Base-by-base conservation (phyloP, 1,284 basidiomycete genomes). In the Malassezia obtusa region DNA sequence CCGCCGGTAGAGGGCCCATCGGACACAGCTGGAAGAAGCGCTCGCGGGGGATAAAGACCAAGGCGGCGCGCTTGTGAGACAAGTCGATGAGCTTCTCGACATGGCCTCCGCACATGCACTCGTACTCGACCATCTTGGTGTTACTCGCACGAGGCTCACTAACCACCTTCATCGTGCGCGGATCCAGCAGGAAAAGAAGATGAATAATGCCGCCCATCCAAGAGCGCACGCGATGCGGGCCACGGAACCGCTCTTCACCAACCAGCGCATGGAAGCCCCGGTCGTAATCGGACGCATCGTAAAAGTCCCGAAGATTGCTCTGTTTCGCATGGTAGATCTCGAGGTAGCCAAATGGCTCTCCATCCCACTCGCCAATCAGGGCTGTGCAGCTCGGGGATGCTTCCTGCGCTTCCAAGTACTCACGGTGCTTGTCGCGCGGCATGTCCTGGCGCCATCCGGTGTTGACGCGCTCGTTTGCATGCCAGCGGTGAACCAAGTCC, bases 131-230 rank as follows among this genome's bases (percentile, higher is more conserved):
- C 67, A 70, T 68, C 49, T 67, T 68, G 11, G 62, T 58, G 40
- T 72, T 72, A 19, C 50, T 60, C 24, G 67, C 59, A 4, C 68
- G 47, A 9, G 69, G 69, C 50, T 72, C 69, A 17, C 62, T 63
- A 9, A 70, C 60, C 33, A 63, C 57, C 45, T 53, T 61, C 26
- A 44, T 33, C 22, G 68, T 68, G 36, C 59, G 58, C 0, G 63
- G 59, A 24, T 71, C 67, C 22, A 71, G 56, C 37, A 65, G 38
- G 36, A 68, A 71, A 52, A 68, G 60, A 33, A 73, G 49, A 35
- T 70, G 62, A n/a, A 72, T 59, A 9, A 68, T 50, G 24, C 61
- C 62, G 28, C 64, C 65, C 69, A 72, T 72, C 69, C 69, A 72
- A 12, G 61, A 58, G 1, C 68, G 56, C 12, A 72, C 69, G 1